Evolutionary conservation across 192 early-diverging fungal genomes (phyloP).

Genomic region (Coemansia sp.): DNA sequence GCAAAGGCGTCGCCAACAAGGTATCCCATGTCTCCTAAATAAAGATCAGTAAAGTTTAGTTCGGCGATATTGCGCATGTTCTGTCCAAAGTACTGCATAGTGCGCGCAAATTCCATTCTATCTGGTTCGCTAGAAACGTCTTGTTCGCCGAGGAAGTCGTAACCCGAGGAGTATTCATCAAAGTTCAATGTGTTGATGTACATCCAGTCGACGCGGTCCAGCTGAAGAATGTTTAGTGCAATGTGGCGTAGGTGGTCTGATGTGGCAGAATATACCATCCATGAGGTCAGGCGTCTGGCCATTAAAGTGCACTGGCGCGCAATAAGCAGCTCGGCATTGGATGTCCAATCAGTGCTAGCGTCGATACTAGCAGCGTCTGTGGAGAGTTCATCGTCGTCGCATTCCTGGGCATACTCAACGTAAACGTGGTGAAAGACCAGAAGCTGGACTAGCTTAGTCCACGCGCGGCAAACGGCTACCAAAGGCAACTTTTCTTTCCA

Average conservation of each 20-base stretch:
- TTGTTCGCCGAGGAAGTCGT: background rate
- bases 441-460: background rate
- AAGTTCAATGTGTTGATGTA: background rate
- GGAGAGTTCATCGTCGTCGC: too few relatives aligned
- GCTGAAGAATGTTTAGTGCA: background rate
- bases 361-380: too few relatives aligned
- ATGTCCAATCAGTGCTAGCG: background rate
- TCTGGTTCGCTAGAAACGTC: background rate
- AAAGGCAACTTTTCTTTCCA: background rate
- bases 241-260: background rate
- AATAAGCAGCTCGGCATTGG: background rate
- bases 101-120: background rate
- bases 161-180: background rate
- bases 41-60: background rate
- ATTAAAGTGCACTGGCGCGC: background rate
- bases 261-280: background rate
- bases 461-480: background rate
- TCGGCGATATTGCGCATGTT: background rate
- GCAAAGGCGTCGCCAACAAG: background rate
- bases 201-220: background rate
- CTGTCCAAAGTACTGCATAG: background rate
- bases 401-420: background rate
- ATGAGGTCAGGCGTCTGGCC: background rate
- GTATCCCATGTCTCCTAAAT: background rate
- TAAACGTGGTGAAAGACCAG: background rate